phyloP scores from a whole-genome alignment of 371 early-diverging fungal species.

The Apophysomyces variabilis region DNA sequence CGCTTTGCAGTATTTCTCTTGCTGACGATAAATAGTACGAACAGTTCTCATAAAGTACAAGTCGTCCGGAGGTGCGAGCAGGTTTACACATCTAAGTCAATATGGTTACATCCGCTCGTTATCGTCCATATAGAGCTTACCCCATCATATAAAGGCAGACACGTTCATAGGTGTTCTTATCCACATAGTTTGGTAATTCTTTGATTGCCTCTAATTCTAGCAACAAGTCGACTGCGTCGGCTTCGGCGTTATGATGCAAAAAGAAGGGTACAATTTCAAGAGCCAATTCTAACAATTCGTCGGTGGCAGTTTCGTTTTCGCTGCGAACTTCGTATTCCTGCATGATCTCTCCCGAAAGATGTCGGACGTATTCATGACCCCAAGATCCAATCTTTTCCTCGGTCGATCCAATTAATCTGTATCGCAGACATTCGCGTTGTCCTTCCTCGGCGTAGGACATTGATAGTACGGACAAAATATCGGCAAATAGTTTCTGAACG shows the following conservation, averaged over 20 bases:
- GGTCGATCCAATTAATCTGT: conserved; percentile 80
- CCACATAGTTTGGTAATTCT: conserved; percentile 77
- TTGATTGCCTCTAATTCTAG: conserved; percentile 88
- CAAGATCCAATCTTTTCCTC: conserved; percentile 86
- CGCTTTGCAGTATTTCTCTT: conserved; percentile 82
- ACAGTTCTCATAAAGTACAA: conserved; percentile 82
- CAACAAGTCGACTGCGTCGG: conserved; percentile 96
- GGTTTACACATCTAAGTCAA: conserved; percentile 79
- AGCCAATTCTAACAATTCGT: conserved; percentile 75
- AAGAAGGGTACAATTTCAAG: conserved; percentile 93
- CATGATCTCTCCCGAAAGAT: conserved; percentile 92
- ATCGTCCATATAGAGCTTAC: conserved; percentile 39
- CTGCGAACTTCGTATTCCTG: conserved; percentile 75
- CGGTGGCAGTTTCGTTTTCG: conserved; percentile 61
- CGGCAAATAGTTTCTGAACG: conserved; percentile 78
- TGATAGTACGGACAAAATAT: conserved; percentile 93
- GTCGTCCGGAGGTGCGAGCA: conserved; percentile 92
- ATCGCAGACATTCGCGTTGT: conserved; percentile 83
- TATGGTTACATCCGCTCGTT: background rate
- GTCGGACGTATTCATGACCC: conserved; percentile 99
- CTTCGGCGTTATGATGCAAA: conserved; percentile 95
- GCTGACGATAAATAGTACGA: conserved; percentile 87
- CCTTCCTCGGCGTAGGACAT: conserved; percentile 94
- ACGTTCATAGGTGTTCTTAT: conserved; percentile 90
- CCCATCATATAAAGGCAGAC: conserved; percentile 95